Percentiles rank a stretch among this genome's conserved stretches.
Evolutionary conservation across 2,329 filamentous ascomycete genomes (phyloP).

Genomic region (Iodosphaeria phyllophila): DNA sequence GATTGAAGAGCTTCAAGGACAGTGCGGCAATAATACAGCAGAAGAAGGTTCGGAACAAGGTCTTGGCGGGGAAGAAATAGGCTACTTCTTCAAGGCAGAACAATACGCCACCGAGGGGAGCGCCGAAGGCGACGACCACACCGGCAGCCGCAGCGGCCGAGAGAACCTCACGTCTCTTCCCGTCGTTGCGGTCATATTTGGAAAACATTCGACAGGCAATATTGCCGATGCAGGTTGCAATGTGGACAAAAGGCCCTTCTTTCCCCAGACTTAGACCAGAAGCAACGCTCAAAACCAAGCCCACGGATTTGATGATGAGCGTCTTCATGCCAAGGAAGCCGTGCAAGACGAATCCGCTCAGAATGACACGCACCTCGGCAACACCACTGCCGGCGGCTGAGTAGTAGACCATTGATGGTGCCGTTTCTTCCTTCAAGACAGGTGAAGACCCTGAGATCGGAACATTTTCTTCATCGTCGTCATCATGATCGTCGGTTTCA

Average conservation of each 20-base stretch:
- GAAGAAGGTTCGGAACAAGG: slow-evolving; percentile 92
- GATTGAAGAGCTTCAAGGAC: slow-evolving; percentile 85
- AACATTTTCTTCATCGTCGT: slow-evolving; percentile 23
- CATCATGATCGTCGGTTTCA: slow-evolving; percentile 18
- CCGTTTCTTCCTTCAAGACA: slow-evolving; percentile 5
- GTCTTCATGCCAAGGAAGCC: slow-evolving; percentile 85
- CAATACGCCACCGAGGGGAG: slow-evolving; percentile 69
- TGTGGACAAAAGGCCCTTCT: slow-evolving; percentile 92
- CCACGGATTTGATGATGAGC: slow-evolving; percentile 66
- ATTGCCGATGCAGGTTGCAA: slow-evolving; percentile 87
- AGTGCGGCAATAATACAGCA: slow-evolving; percentile 89
- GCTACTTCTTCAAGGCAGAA: slow-evolving; percentile 91
- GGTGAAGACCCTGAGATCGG: slow-evolving; percentile 17
- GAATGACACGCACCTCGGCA: slow-evolving; percentile 89
- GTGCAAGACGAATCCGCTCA: slow-evolving; percentile 95
- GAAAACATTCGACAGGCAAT: slow-evolving; percentile 84
- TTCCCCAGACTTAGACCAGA: slow-evolving; percentile 90
- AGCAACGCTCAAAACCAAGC: slow-evolving; percentile 71
- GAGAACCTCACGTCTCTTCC: slow-evolving; percentile 81
- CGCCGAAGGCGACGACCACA: slow-evolving; percentile 86
- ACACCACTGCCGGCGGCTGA: slow-evolving; percentile 91
- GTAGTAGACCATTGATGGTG: slow-evolving; percentile 77
- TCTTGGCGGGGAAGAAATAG: slow-evolving; percentile 96
- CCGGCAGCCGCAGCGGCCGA: slow-evolving; percentile 83
- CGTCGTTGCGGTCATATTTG: slow-evolving; percentile 90